phyloP scores from a whole-genome alignment of 495 filamentous ascomycete species.

The Aspergillus steynii region DNA sequence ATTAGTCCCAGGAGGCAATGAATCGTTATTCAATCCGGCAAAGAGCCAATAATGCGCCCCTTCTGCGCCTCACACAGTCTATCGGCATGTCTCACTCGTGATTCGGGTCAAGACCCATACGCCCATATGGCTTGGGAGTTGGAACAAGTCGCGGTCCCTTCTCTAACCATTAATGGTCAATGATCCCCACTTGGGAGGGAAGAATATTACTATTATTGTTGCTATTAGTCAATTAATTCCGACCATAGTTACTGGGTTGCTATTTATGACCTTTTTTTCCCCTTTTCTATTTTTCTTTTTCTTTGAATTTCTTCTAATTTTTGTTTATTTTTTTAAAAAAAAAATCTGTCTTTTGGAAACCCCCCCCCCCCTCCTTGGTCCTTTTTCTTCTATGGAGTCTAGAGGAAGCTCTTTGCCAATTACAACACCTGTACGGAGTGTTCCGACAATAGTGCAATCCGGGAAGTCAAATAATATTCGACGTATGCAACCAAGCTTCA shows the following conservation, averaged over 20 bases:
- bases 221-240: not conserved
- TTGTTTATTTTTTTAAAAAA: no score
- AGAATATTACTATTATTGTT: not conserved
- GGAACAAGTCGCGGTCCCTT: not conserved
- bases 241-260: no score
- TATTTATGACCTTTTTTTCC: not conserved
- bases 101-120: slow-evolving; percentile 6
- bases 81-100: slow-evolving; percentile 28
- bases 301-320: no score
- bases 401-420: no score
- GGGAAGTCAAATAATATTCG: no score
- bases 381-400: no score
- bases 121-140: not conserved
- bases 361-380: no score
- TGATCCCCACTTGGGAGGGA: not conserved
- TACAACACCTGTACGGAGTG: no score
- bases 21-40: slow-evolving; percentile 14
- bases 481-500: no score
- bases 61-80: slow-evolving; percentile 27
- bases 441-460: no score
- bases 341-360: no score
- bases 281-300: not conserved
- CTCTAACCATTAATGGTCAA: not conserved
- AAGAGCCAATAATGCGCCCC: slow-evolving; percentile 24
- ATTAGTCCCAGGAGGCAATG: slow-evolving; percentile 13